Base-by-base conservation (phyloP, 768 basidiomycete genomes). In the Termitomyces titanicus region DNA sequence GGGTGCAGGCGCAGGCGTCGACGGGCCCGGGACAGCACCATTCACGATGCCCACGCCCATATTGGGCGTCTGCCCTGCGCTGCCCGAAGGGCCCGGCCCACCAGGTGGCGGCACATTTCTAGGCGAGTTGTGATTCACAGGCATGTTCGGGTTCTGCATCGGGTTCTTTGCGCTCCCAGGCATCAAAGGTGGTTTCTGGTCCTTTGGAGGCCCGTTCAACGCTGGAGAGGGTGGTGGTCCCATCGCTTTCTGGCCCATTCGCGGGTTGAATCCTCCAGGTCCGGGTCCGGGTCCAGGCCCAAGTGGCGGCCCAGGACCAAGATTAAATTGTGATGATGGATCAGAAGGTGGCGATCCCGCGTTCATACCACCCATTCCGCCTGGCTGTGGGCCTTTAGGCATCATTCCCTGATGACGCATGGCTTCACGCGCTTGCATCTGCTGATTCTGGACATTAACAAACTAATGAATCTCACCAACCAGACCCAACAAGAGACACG, bases 161-260 rank as follows among this genome's bases (percentile, higher is more conserved):
- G 72, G 68, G 51, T 71, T 70, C 55, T 67, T 50, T 22, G 55
- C 63, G 45, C 56, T 58, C 18, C 52, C 53, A 5, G 47, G 25
- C 33, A 50, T 42, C 53, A 46, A 6, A 18, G 50, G 46, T 1
- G 48, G 63, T 63, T 47, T 63, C 39, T 59, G 60, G 56, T 71
- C 71, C 52, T 71, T 68, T 10, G 61, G 56, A n/a, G 63, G 61
- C 10, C 62, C 64, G 29, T 64, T 65, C 60, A 72, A 72, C 1
- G 73, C 76, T 38, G 83, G 80, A 5, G 82, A 82, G 5, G 81
- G 79, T 11, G 79, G 82, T 0, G 81, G 81, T 67, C 75, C 72
- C 79, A 80, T 82, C 47, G 68, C 66, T 45, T 65, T 69, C 59
- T 64, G 73, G 24, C 57, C 71, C 53, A 68, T 68, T 56, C 70